Base-by-base conservation (phyloP, 2,329 filamentous ascomycete genomes). In the Trichoderma citrinoviride region DNA sequence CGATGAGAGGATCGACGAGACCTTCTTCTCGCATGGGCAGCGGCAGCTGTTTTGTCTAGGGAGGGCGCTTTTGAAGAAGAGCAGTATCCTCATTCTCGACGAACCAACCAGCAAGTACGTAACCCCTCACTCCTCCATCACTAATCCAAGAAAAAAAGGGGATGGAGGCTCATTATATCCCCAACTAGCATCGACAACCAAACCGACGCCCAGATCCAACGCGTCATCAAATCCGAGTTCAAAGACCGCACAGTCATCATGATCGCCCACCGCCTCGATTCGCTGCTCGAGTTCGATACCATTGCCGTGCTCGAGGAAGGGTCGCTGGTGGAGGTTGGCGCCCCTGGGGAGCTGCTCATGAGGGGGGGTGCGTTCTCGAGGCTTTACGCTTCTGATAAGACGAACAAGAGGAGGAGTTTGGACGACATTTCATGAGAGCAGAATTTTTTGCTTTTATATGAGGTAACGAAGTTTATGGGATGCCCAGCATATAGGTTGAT, bases 41-140 rank as follows among this genome's bases (percentile, higher is more conserved):
- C 68, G 71, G 7, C 75, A 77, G 46, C 61, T 77, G 0, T 75
- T 76, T 15, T 76, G 74, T 43, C 68, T 77, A 3, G 72, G 71
- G 3, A 70, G 75, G 12, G 74, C 74, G 1, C 46, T 76, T 2
- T 57, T 77, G 4, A 73, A 74, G 55, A 66, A 62, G 7, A 72
- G 70, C 17, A 65, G 67, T 0, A 46, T 76, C 1, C 69, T 76
- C 4, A 68, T 76, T 15, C 69, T 76, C 0, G 79, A 81, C 23
- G 78, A 81, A 60, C 75, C 76, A 0, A 80, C 78, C 3, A 79
- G 77, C 74, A 76, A 72, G 74, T 73, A 61, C 21, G 67, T 61
- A 40, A 25, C 10, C 10, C 27, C 3, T 12, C 3, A 12, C 29
- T 14, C 3, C 7, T 5, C 2, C 12, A 53, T 17, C 17, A 60